Conservation (phyloP, 1,284 basidiomycete genomes). For the Ganoderma leucocontextum region DNA sequence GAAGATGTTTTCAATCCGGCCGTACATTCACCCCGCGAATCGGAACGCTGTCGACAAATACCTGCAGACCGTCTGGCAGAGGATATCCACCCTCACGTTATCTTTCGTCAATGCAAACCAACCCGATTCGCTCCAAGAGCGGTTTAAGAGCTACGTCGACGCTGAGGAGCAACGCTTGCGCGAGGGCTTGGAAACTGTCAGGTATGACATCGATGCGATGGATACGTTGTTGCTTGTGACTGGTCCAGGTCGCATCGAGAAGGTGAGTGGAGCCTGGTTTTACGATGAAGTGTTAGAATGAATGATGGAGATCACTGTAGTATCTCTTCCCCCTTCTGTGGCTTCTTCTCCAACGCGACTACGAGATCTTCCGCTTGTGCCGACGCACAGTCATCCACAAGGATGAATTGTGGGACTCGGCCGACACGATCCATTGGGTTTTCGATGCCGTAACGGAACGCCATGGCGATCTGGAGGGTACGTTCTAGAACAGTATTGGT, state of each 20-base stretch:
- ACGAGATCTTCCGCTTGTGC: constrained; percentile 26
- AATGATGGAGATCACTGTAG: constrained; percentile 32
- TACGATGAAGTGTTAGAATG: no score
- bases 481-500: not conserved
- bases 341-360: constrained; percentile 27
- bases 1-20: constrained; percentile 35
- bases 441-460: constrained; percentile 20
- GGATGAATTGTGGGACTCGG: constrained; percentile 39
- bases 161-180: constrained; percentile 31
- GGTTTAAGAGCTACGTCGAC: constrained; percentile 29
- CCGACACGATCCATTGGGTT: constrained; percentile 21
- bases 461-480: constrained; percentile 23
- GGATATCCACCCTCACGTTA: constrained; percentile 19
- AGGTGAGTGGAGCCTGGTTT: constrained; percentile 17
- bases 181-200: constrained; percentile 26
- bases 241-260: constrained; percentile 33
- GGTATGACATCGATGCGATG: constrained; percentile 32
- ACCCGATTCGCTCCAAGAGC: constrained; percentile 20
- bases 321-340: constrained; percentile 38
- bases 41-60: constrained; percentile 27
- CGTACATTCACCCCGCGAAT: constrained; percentile 31
- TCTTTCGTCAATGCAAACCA: constrained; percentile 20
- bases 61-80: constrained; percentile 23
- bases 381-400: constrained; percentile 21
- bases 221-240: constrained; percentile 32